A percentile compares a stretch with the other conserved stretches of the same genome.
These are phyloP conservation scores for Starmera stellimalicola DNA, from an alignment of 1,139 yeast species.

Conservation along the genomic window DNA sequence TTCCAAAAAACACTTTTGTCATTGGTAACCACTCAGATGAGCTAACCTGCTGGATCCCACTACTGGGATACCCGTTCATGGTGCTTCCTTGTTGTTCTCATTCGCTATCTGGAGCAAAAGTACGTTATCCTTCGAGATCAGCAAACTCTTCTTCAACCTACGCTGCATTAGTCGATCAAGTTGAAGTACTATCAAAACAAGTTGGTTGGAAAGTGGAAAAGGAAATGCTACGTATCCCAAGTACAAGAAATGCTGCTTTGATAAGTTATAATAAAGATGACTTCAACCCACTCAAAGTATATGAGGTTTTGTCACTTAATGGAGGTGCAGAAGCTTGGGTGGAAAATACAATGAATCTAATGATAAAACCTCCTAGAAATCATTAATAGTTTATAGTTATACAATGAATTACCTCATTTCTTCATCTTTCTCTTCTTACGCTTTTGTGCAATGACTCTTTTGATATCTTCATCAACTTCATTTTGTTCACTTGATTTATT, in stretches of 20 bases:
- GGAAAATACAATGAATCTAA: slow-evolving; percentile 59
- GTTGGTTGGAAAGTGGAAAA: slow-evolving; percentile 82
- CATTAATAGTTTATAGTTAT: slow-evolving; percentile 7
- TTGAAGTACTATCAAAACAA: slow-evolving; percentile 51
- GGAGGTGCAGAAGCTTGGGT: slow-evolving; percentile 94
- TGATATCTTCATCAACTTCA: slow-evolving; percentile 44
- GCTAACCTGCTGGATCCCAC: slow-evolving; percentile 90
- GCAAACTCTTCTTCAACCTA: slow-evolving; percentile 50
- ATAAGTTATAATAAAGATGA: slow-evolving; percentile 45
- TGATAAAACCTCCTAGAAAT: slow-evolving; percentile 29
- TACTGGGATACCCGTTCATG: slow-evolving; percentile 76
- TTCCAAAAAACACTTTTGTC: slow-evolving; percentile 62
- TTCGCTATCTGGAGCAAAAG: slow-evolving; percentile 65
- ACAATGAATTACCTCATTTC: slow-evolving; percentile 5
- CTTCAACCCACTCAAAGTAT: slow-evolving; percentile 27
- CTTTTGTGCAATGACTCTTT: slow-evolving; percentile 56
- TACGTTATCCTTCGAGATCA: slow-evolving; percentile 46
- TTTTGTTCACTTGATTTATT: slow-evolving; percentile 9
- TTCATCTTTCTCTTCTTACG: slow-evolving; percentile 50
- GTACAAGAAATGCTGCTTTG: slow-evolving; percentile 88
- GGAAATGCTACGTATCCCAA: slow-evolving; percentile 88
- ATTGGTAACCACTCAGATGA: slow-evolving; percentile 97
- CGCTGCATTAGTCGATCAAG: slow-evolving; percentile 80
- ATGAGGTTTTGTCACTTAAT: slow-evolving; percentile 54
- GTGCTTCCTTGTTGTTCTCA: slow-evolving; percentile 97